Conservation (phyloP, 306 rosid species). For the Geum urbanum region DNA sequence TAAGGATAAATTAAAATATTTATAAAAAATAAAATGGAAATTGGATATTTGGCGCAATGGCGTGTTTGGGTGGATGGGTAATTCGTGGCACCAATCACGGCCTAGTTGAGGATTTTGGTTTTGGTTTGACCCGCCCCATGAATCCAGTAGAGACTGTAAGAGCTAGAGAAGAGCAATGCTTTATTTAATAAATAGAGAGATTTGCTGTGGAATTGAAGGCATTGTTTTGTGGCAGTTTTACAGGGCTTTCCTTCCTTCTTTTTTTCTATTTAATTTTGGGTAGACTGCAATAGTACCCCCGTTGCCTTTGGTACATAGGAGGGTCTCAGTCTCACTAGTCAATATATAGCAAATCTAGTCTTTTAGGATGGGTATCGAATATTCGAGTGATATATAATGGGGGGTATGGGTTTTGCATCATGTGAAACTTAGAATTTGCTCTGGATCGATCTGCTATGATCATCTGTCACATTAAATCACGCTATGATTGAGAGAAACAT, state of each 20-base stretch:
- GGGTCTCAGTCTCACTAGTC: not conserved
- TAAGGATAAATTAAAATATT: not conserved
- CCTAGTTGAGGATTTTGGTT: conserved; percentile 1
- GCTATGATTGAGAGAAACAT: too few relatives aligned
- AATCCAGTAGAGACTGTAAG: conserved; percentile 16
- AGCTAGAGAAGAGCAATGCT: conserved; percentile 12
- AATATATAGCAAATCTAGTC: not conserved
- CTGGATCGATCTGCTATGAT: too few relatives aligned
- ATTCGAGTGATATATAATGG: too few relatives aligned
- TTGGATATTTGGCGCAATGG: not conserved
- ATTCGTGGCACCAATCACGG: conserved; percentile 78
- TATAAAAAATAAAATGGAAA: not conserved
- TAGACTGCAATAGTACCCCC: not conserved
- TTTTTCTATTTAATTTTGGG: not conserved
- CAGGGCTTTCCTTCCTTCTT: conserved; percentile 6
- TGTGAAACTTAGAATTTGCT: too few relatives aligned
- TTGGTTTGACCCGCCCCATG: conserved; percentile 40
- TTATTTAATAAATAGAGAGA: not conserved
- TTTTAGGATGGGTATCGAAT: too few relatives aligned
- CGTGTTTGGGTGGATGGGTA: conserved; percentile 40
- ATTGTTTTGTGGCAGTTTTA: conserved; percentile 22
- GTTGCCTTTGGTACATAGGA: not conserved
- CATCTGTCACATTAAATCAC: too few relatives aligned
- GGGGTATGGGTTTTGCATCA: too few relatives aligned
- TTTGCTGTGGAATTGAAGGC: not conserved